phyloP scores from a whole-genome alignment of 2,329 filamentous ascomycete genomes.

The Phaeosphaeria sp. region DNA sequence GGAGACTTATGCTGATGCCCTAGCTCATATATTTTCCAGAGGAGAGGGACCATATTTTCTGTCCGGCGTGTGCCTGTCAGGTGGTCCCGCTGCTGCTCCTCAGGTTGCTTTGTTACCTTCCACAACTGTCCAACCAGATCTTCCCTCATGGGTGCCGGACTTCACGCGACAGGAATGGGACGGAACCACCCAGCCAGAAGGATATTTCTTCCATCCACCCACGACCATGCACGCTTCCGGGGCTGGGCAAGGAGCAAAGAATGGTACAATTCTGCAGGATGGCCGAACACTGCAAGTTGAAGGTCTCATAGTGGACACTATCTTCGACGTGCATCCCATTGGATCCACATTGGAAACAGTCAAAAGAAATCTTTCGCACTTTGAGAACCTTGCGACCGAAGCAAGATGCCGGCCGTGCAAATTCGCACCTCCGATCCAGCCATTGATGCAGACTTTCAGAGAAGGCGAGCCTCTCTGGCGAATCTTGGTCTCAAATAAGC shows the following conservation, averaged over 20 bases:
- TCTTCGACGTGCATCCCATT: background rate
- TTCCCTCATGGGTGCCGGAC: slow-evolving; percentile 5
- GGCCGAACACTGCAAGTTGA: slow-evolving; percentile 1
- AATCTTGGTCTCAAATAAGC: slow-evolving; percentile 3
- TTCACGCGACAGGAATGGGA: background rate
- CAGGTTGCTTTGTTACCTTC: background rate
- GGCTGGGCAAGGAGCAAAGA: background rate
- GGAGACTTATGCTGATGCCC: slow-evolving; percentile 2
- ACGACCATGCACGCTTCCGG: background rate
- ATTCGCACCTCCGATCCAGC: background rate
- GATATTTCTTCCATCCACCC: background rate
- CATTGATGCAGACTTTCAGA: slow-evolving; percentile 3
- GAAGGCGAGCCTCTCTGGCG: slow-evolving; percentile 3
- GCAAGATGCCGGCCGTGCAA: background rate
- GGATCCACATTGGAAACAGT: background rate
- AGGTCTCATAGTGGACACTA: slow-evolving; percentile 1
- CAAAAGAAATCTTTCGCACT: background rate
- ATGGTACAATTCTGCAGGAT: background rate
- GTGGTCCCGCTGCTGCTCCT: background rate
- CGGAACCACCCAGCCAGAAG: background rate
- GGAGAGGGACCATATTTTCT: slow-evolving; percentile 4
- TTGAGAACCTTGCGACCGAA: background rate
- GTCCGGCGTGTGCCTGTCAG: slow-evolving; percentile 1
- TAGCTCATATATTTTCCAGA: slow-evolving; percentile 3
- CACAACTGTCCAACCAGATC: background rate